Percentiles rank a stretch among this genome's conserved stretches.
These are phyloP conservation scores for Salvia hispanica DNA, from an alignment of 257 asterid species.

Conservation along the genomic window DNA sequence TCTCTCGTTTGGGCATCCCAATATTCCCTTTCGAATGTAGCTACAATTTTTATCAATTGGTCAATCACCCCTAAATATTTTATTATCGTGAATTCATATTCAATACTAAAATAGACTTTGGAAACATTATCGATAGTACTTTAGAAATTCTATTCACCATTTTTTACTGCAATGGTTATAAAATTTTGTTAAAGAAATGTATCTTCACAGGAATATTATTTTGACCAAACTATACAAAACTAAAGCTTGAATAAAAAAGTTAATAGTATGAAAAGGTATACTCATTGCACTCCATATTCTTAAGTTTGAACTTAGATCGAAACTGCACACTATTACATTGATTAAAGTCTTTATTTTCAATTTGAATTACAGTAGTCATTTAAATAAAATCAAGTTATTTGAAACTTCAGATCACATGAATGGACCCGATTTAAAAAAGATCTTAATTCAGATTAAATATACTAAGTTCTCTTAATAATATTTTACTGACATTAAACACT, in stretches of 20 bases:
- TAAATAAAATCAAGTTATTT: not conserved
- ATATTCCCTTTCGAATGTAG: slow-evolving; percentile 30
- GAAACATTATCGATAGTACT: not conserved
- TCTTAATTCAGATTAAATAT: not conserved
- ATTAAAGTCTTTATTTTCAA: not conserved
- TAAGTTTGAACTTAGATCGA: not conserved
- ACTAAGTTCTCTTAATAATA: not conserved
- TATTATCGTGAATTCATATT: not conserved
- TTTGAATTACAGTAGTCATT: not conserved
- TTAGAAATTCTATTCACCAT: not conserved
- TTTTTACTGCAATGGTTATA: not conserved
- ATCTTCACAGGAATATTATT: no score
- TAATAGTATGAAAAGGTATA: not conserved
- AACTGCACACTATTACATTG: not conserved
- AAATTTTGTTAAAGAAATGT: no score
- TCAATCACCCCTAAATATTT: slow-evolving; percentile 19
- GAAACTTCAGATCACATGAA: slow-evolving; percentile 1
- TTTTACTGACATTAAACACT: not conserved
- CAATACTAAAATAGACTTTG: not conserved
- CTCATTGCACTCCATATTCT: not conserved
- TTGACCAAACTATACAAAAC: no score
- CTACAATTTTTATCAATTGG: slow-evolving; percentile 22
- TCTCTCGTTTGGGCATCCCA: slow-evolving; percentile 43
- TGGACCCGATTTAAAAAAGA: not conserved
- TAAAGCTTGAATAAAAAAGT: not conserved